phyloP scores from a whole-genome alignment of 345 rosid species.

The Salix dunnii region DNA sequence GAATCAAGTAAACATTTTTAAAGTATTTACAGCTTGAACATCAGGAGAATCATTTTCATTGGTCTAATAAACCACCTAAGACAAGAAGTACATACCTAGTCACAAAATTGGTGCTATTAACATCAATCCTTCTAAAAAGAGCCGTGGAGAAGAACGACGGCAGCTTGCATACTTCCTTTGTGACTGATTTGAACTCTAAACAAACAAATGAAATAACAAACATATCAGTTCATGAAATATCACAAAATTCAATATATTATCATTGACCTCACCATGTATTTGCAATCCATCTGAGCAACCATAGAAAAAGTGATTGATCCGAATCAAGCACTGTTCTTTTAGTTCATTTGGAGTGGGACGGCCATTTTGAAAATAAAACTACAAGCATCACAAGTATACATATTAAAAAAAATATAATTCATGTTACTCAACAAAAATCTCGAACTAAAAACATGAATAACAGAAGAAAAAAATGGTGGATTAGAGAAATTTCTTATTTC shows the following conservation, averaged over 20 bases:
- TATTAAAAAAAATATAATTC: background rate
- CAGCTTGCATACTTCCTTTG: conserved; percentile 87
- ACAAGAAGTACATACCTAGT: conserved; percentile 52
- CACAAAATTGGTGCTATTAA: conserved; percentile 50
- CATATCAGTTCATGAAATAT: conserved; percentile 6
- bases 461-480: background rate
- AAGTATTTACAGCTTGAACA: background rate
- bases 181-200: conserved; percentile 74
- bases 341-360: conserved; percentile 78
- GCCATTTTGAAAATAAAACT: conserved; percentile 96
- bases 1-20: background rate
- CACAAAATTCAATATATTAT: background rate
- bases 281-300: conserved; percentile 71
- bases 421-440: background rate
- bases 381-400: conserved; percentile 26
- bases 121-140: conserved; percentile 77
- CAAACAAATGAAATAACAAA: conserved; percentile 21
- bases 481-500: background rate
- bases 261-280: conserved; percentile 50
- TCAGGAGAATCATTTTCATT: background rate
- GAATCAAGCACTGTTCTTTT: conserved; percentile 64
- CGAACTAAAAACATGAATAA: background rate
- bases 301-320: conserved; percentile 67
- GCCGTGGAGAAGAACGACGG: conserved; percentile 77
- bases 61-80: background rate